phyloP scores from a whole-genome alignment of 306 rosid genomes.

The Glycine latifolia region DNA sequence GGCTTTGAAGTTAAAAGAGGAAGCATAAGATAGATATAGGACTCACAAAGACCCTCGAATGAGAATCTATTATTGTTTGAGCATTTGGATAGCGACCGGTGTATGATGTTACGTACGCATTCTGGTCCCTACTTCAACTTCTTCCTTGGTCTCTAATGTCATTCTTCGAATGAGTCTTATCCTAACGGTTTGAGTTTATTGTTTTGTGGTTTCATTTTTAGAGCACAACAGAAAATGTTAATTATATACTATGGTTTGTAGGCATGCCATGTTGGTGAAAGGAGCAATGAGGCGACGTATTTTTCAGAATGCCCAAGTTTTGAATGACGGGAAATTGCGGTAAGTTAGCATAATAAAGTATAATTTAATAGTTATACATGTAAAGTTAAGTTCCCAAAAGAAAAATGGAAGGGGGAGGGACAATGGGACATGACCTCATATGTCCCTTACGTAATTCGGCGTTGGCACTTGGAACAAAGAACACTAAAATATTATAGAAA shows the following conservation, averaged over 20 bases:
- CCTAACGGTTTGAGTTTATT: not conserved
- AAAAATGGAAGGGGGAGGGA: not conserved
- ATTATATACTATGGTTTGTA: no score
- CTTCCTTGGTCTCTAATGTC: not conserved
- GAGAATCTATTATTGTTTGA: not conserved
- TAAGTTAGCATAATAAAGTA: not conserved
- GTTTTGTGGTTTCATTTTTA: not conserved
- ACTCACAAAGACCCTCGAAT: no score
- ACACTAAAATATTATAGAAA: not conserved
- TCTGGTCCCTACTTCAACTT: not conserved
- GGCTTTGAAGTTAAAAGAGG: no score
- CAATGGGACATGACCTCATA: not conserved
- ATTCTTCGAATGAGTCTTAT: not conserved
- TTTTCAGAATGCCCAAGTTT: no score
- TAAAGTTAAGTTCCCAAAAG: not conserved
- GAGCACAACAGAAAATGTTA: no score
- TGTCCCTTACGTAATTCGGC: not conserved
- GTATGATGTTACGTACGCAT: not conserved
- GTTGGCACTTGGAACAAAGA: conserved; percentile 12
- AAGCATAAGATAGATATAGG: no score
- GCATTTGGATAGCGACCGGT: not conserved
- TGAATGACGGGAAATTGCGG: not conserved
- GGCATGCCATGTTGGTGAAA: not conserved
- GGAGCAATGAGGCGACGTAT: not conserved
- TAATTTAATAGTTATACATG: not conserved